A percentile compares a stretch with the other conserved stretches of the same genome.
Evolutionary conservation across 306 rosid species (phyloP).

Genomic region (Mimosa bimucronata): DNA sequence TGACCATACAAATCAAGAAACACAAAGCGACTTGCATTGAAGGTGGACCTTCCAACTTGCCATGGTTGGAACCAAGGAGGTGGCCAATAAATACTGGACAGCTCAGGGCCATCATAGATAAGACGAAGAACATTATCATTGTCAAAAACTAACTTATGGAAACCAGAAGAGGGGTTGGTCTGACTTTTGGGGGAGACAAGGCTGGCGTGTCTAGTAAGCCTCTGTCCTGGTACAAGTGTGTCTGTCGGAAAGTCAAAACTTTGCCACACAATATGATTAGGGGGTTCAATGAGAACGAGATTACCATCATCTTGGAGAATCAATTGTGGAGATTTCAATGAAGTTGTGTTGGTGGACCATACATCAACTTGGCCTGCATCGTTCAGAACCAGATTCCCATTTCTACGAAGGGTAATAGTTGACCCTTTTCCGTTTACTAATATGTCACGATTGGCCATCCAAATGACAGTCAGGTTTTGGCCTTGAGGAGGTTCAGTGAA

Average conservation of each 20-base stretch:
- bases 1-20: constrained; percentile 15
- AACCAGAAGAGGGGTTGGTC: constrained; percentile 47
- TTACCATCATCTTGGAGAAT: background rate
- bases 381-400: background rate
- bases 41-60: background rate
- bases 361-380: background rate
- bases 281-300: background rate
- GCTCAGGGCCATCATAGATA: constrained; percentile 50
- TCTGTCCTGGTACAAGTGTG: background rate
- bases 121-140: constrained; percentile 53
- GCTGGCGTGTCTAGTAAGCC: constrained; percentile 29
- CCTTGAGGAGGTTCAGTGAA: too few relatives aligned
- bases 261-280: background rate
- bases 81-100: background rate
- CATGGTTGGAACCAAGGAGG: background rate
- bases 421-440: too few relatives aligned
- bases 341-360: background rate
- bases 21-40: background rate
- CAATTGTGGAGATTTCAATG: background rate
- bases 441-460: too few relatives aligned
- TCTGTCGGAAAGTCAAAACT: background rate
- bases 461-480: too few relatives aligned
- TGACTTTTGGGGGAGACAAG: constrained; percentile 59
- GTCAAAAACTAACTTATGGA: constrained; percentile 31
- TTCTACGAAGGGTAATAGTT: background rate